Conservation (phyloP, 2,329 filamentous ascomycete genomes). For the Microcyclosporella mali region DNA sequence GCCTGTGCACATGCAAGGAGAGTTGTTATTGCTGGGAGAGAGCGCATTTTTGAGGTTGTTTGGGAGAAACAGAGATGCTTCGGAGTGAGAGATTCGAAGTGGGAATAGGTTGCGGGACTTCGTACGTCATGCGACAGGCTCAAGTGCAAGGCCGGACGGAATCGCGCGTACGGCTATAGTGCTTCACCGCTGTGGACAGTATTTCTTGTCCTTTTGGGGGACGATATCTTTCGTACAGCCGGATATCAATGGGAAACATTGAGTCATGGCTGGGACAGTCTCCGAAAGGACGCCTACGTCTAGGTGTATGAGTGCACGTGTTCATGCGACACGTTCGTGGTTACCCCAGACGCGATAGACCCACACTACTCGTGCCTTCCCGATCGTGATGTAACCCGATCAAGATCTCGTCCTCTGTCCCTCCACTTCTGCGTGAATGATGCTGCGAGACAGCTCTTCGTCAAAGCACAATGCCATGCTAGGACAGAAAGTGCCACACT, state of each 20-base stretch:
- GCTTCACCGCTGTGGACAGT: too few relatives aligned
- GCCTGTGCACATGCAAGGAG: slow-evolving; percentile 4
- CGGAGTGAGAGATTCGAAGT: not conserved
- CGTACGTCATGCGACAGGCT: not conserved
- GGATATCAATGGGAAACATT: too few relatives aligned
- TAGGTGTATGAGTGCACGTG: too few relatives aligned
- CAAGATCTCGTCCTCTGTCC: not conserved
- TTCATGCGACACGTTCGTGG: not conserved
- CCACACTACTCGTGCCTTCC: too few relatives aligned
- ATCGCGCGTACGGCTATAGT: too few relatives aligned
- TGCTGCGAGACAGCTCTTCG: slow-evolving; percentile 36
- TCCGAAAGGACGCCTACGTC: too few relatives aligned
- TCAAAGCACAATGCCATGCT: slow-evolving; percentile 46
- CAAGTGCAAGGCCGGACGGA: too few relatives aligned
- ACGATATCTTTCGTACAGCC: too few relatives aligned
- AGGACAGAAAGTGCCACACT: slow-evolving; percentile 38
- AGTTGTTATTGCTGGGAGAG: not conserved
- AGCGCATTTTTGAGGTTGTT: slow-evolving; percentile 2
- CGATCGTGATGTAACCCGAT: slow-evolving; percentile 1
- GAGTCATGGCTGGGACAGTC: too few relatives aligned
- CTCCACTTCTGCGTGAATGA: slow-evolving; percentile 6
- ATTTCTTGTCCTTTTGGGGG: too few relatives aligned
- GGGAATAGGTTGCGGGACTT: not conserved
- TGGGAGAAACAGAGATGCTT: slow-evolving; percentile 9
- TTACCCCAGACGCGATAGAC: not conserved